These are phyloP conservation scores for Garcia nutans DNA, from an alignment of 345 rosid species.

Conservation along the genomic window DNA sequence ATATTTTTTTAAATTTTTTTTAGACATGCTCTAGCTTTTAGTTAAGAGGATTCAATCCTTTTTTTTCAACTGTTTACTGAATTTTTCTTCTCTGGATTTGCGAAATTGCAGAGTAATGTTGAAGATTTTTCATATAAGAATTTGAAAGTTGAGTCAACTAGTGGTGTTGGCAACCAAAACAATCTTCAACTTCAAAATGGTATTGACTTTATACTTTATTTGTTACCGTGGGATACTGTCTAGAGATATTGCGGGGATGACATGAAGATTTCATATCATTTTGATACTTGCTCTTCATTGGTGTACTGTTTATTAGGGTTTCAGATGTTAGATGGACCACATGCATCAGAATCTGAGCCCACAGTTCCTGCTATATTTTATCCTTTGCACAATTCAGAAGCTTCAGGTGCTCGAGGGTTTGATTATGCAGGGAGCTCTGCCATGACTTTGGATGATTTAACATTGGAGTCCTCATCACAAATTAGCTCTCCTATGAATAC, in stretches of 20 bases:
- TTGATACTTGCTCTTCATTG: slow-evolving; percentile 20
- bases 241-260: neutral
- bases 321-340: slow-evolving; percentile 29
- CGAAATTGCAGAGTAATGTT: slow-evolving; percentile 19
- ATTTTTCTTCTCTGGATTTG: neutral
- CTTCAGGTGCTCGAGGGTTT: slow-evolving; percentile 29
- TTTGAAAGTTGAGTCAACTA: slow-evolving; percentile 11
- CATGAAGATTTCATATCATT: neutral
- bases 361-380: slow-evolving; percentile 5
- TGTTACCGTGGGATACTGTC: neutral
- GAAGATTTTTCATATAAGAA: slow-evolving; percentile 1
- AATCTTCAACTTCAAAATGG: slow-evolving; percentile 18
- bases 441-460: slow-evolving; percentile 11
- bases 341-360: neutral
- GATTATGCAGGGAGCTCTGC: slow-evolving; percentile 18
- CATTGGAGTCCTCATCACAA: slow-evolving; percentile 26
- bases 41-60: neutral
- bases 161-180: neutral
- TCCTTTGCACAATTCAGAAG: slow-evolving; percentile 20
- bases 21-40: too few species aligned
- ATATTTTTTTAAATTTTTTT: neutral
- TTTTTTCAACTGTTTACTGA: neutral
- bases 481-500: slow-evolving; percentile 39
- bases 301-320: slow-evolving; percentile 31
- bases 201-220: neutral